A percentile compares a stretch with the other conserved stretches of the same genome.
Evolutionary conservation across 2,329 filamentous ascomycete genomes (phyloP).

Genomic region (Cladosporium halotolerans): DNA sequence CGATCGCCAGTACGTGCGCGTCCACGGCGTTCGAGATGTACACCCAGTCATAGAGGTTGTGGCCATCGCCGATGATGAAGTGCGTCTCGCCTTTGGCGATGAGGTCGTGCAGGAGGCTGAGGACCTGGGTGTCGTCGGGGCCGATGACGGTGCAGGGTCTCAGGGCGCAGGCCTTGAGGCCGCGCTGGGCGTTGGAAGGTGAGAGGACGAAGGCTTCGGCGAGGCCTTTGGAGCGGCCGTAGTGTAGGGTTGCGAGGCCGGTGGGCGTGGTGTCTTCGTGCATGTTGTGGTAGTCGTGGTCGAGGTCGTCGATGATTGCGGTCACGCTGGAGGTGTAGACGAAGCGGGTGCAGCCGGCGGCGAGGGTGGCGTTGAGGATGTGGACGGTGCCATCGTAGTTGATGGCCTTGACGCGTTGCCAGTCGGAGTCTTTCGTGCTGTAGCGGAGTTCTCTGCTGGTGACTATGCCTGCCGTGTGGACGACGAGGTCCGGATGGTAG

Average conservation of each 20-base stretch:
- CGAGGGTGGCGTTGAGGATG: conserved; percentile 66
- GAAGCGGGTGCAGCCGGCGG: conserved; percentile 67
- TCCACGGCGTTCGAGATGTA: conserved; percentile 66
- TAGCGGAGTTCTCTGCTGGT: conserved; percentile 36
- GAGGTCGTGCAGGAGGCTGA: conserved; percentile 67
- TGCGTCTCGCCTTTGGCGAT: conserved; percentile 62
- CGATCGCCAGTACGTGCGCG: conserved; percentile 75
- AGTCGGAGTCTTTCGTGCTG: conserved; percentile 31
- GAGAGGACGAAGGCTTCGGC: conserved; percentile 76
- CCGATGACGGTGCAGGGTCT: conserved; percentile 88
- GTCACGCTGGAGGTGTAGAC: conserved; percentile 90
- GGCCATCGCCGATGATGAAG: conserved; percentile 73
- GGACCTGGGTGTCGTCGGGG: conserved; percentile 73
- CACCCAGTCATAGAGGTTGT: conserved; percentile 65
- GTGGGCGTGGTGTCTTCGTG: conserved; percentile 71
- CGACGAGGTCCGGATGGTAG: conserved; percentile 71
- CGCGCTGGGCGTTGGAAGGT: conserved; percentile 52
- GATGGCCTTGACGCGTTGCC: conserved; percentile 65
- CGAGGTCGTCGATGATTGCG: conserved; percentile 71
- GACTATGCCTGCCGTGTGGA: conserved; percentile 69
- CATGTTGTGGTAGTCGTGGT: conserved; percentile 71
- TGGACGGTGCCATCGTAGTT: conserved; percentile 82
- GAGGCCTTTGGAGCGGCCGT: conserved; percentile 82
- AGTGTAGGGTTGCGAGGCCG: conserved; percentile 66
- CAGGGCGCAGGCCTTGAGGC: conserved; percentile 52